phyloP scores from a whole-genome alignment of 345 rosid genomes.

The Bruguiera sexangula region DNA sequence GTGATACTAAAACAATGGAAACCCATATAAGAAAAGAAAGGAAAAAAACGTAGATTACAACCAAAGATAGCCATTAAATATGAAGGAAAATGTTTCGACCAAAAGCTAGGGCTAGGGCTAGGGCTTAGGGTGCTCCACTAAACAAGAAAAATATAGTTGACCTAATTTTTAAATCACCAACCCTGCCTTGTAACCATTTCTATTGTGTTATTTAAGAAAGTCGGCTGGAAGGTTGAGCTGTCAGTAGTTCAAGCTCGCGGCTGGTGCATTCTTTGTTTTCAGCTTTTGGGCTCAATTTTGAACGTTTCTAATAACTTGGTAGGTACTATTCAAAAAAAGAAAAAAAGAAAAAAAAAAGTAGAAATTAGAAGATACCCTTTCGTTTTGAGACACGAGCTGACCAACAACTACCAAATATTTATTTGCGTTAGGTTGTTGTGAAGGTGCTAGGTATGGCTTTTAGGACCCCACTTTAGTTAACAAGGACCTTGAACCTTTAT shows the following conservation, averaged over 20 bases:
- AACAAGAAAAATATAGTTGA: slow-evolving; percentile 8
- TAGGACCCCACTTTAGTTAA: slow-evolving; percentile 15
- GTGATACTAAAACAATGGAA: too few species aligned
- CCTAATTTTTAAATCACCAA: slow-evolving; percentile 12
- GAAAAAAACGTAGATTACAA: too few species aligned
- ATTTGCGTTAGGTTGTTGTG: slow-evolving; percentile 1
- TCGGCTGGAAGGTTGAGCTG: slow-evolving; percentile 42
- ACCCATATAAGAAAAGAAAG: too few species aligned
- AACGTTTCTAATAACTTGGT: not conserved
- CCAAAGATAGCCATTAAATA: not conserved
- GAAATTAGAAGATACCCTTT: slow-evolving; percentile 2
- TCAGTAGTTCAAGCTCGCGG: slow-evolving; percentile 30
- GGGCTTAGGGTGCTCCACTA: slow-evolving; percentile 15
- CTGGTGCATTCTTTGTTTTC: slow-evolving; percentile 14
- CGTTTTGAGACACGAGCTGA: slow-evolving; percentile 16
- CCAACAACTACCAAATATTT: slow-evolving; percentile 17
- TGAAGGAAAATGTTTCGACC: not conserved
- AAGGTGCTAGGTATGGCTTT: not conserved
- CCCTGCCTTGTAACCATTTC: not conserved
- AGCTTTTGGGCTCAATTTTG: not conserved
- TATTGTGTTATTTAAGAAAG: slow-evolving; percentile 24
- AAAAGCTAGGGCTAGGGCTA: not conserved
- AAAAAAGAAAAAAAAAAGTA: not conserved
- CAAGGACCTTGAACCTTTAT: not conserved
- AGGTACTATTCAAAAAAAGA: not conserved